Evolutionary conservation across 192 early-diverging fungal species (phyloP).

Genomic region (Coemansia sp.): DNA sequence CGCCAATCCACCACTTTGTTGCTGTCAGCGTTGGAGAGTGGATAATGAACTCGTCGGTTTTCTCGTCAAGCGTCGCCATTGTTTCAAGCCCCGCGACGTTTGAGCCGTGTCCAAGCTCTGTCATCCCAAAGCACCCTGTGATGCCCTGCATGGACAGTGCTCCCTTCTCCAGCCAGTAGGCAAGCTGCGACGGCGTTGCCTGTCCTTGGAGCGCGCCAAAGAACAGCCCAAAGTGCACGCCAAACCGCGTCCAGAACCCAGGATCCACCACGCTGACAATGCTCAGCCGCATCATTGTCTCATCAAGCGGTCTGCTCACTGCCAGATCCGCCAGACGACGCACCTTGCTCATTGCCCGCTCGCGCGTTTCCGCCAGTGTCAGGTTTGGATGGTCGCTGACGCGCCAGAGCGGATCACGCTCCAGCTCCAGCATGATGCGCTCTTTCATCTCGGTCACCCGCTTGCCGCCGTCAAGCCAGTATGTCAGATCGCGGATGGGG

Average conservation of each 20-base stretch:
- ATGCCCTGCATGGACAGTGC: slow-evolving; percentile 79
- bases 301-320: slow-evolving; percentile 66
- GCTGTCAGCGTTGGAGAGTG: slow-evolving; percentile 75
- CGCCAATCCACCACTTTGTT: slow-evolving; percentile 98
- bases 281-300: slow-evolving; percentile 77
- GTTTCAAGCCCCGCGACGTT: slow-evolving; percentile 92
- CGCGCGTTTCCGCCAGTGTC: slow-evolving; percentile 71
- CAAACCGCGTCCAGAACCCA: slow-evolving; percentile 87
- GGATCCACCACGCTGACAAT: slow-evolving; percentile 80
- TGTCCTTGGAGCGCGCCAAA: slow-evolving; percentile 82
- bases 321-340: slow-evolving; percentile 68
- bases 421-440: slow-evolving; percentile 80
- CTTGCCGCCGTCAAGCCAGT: slow-evolving; percentile 80
- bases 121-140: slow-evolving; percentile 92
- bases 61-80: slow-evolving; percentile 83
- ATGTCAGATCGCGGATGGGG: slow-evolving; percentile 74
- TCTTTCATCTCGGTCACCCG: slow-evolving; percentile 67
- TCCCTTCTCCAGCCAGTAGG: slow-evolving; percentile 82
- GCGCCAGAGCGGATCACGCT: slow-evolving; percentile 80
- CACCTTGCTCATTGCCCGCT: slow-evolving; percentile 84
- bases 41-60: slow-evolving; percentile 83
- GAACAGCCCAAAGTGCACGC: slow-evolving; percentile 89
- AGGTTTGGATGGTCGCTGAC: slow-evolving; percentile 80
- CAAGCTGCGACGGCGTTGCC: slow-evolving; percentile 80
- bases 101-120: slow-evolving; percentile 87